Evolutionary conservation across 306 rosid species (phyloP).

Genomic region (Fagus crenata): DNA sequence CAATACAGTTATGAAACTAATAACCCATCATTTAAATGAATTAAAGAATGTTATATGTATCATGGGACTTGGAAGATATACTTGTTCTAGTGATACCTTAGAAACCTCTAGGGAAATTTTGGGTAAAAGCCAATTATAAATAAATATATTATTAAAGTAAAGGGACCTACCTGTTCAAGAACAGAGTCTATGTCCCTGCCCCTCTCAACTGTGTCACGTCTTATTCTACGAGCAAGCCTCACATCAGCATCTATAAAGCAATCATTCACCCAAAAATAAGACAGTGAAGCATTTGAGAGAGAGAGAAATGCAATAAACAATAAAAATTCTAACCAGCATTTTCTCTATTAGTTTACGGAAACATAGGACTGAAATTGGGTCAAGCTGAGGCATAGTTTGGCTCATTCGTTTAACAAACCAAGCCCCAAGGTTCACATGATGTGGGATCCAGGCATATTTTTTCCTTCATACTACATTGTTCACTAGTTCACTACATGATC

Average conservation of each 20-base stretch:
- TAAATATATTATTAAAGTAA: constrained; percentile 15
- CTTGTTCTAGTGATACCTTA: background rate
- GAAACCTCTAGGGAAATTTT: background rate
- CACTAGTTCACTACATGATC: background rate
- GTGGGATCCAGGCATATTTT: background rate
- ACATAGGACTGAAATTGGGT: background rate
- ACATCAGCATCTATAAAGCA: constrained; percentile 86
- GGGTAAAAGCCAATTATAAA: background rate
- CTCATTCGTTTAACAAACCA: background rate
- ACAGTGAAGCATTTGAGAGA: constrained; percentile 3
- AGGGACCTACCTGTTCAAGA: constrained; percentile 73
- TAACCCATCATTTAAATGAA: background rate
- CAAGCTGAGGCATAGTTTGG: background rate
- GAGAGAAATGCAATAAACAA: constrained; percentile 5
- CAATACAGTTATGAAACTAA: background rate
- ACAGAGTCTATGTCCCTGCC: constrained; percentile 94
- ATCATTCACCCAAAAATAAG: constrained; percentile 28
- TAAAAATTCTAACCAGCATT: background rate
- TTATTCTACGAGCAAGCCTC: constrained; percentile 97
- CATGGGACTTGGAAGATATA: background rate
- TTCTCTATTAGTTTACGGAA: background rate
- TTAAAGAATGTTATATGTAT: background rate
- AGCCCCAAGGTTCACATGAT: background rate
- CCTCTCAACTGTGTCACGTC: constrained; percentile 97
- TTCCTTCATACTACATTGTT: background rate